Evolutionary conservation across 1,139 yeast genomes (phyloP).

Genomic region (Wickerhamomyces sp.): DNA sequence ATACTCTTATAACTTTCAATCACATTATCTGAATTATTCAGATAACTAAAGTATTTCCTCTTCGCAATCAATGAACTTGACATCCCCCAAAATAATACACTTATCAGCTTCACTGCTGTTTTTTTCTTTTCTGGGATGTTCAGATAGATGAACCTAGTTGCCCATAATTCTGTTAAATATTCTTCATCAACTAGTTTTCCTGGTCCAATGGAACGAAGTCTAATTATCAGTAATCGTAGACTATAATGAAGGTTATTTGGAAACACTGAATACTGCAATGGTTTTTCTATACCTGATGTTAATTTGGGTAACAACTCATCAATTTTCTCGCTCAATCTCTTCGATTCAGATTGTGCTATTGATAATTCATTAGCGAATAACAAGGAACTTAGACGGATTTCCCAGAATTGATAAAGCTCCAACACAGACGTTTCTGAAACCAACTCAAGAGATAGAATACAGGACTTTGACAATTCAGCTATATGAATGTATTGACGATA

Average conservation of each 20-base stretch:
- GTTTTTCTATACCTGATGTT: neutral
- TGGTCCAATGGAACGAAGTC: slow-evolving; percentile 27
- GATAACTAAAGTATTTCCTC: slow-evolving; percentile 28
- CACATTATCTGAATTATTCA: slow-evolving; percentile 17
- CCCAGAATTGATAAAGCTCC: slow-evolving; percentile 26
- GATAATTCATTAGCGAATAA: slow-evolving; percentile 24
- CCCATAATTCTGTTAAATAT: slow-evolving; percentile 25
- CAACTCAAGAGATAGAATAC: neutral
- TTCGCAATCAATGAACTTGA: slow-evolving; percentile 28
- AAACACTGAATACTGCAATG: slow-evolving; percentile 3
- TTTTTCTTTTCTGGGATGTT: neutral
- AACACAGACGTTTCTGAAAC: neutral
- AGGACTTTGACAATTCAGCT: slow-evolving; percentile 3
- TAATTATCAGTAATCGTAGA: slow-evolving; percentile 16
- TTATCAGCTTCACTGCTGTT: slow-evolving; percentile 1
- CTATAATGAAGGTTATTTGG: slow-evolving; percentile 16
- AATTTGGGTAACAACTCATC: slow-evolving; percentile 4
- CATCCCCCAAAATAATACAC: slow-evolving; percentile 22
- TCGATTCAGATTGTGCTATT: slow-evolving; percentile 24
- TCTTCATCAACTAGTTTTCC: slow-evolving; percentile 24
- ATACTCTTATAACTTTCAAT: neutral
- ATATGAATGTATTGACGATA: slow-evolving; percentile 8
- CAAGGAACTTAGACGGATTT: slow-evolving; percentile 26
- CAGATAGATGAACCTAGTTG: slow-evolving; percentile 13
- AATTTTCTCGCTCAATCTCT: slow-evolving; percentile 16